Conservation (phyloP, 768 basidiomycete species). For the Royoungia palumana region DNA sequence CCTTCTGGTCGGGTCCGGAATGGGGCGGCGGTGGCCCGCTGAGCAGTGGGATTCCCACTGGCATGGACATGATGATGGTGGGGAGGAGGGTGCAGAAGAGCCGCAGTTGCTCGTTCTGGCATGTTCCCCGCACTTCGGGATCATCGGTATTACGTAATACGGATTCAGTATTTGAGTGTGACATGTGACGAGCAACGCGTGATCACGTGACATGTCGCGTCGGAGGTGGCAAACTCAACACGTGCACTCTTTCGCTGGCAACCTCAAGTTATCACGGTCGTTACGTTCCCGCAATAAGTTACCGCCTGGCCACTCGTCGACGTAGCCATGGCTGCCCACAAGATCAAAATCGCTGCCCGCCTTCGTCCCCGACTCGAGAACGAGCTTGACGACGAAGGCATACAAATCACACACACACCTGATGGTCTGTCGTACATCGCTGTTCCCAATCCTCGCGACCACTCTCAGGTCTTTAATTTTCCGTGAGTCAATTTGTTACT, state of each 20-base stretch:
- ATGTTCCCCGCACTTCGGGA: constrained; percentile 4
- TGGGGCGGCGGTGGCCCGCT: constrained; percentile 59
- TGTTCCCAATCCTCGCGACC: constrained; percentile 69
- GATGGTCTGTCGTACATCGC: constrained; percentile 49
- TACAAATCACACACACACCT: constrained; percentile 48
- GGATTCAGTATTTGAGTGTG: neutral
- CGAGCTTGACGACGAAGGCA: constrained; percentile 60
- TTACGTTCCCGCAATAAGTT: too few species aligned
- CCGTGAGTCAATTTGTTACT: constrained; percentile 44
- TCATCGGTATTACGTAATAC: constrained; percentile 13
- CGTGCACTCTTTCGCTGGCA: too few species aligned
- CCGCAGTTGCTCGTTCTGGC: neutral
- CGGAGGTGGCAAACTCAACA: constrained; percentile 22
- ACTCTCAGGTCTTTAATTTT: constrained; percentile 71
- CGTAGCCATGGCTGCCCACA: constrained; percentile 34
- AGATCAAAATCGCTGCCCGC: constrained; percentile 70
- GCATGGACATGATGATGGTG: constrained; percentile 18
- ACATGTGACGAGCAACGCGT: neutral
- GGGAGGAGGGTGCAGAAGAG: neutral
- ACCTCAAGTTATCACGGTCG: too few species aligned
- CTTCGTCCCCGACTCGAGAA: constrained; percentile 61
- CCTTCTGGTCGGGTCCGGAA: constrained; percentile 22
- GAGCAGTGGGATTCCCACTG: constrained; percentile 61
- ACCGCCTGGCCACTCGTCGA: too few species aligned
- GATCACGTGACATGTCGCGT: constrained; percentile 29